A percentile compares a stretch with the other conserved stretches of the same genome.
phyloP scores from a whole-genome alignment of 2,329 filamentous ascomycete genomes.

The Blastomyces parvus region DNA sequence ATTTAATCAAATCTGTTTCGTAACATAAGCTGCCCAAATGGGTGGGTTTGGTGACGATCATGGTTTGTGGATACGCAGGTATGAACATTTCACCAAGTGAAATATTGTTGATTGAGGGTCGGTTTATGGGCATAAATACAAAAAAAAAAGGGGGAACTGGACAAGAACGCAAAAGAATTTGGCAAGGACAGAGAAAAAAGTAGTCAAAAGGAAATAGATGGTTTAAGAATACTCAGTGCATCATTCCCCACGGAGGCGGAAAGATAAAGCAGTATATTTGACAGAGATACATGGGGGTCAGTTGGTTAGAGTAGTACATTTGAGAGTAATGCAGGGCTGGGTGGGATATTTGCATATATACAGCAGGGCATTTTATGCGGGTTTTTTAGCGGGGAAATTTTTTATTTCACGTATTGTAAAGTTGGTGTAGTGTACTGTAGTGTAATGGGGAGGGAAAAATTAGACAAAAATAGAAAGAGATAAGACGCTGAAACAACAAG shows the following conservation, averaged over 20 bases:
- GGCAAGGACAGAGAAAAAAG: neutral
- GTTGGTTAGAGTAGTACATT: neutral
- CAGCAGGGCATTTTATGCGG: neutral
- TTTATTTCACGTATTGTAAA: neutral
- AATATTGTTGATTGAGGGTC: neutral
- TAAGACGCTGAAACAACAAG: neutral
- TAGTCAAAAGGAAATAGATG: no score
- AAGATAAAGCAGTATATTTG: neutral
- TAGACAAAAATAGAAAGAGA: neutral
- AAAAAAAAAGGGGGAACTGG: neutral
- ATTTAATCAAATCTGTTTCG: no score
- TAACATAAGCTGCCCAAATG: no score
- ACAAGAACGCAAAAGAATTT: neutral
- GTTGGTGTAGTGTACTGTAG: neutral
- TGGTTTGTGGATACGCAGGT: no score
- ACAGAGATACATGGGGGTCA: neutral
- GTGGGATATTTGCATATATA: neutral
- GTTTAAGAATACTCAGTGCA: neutral
- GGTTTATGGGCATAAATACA: slow-evolving; percentile 1
- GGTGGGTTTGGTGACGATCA: no score
- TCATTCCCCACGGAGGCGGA: neutral
- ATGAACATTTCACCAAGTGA: no score
- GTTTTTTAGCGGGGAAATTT: neutral
- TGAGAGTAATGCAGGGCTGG: neutral
- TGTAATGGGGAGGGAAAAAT: no score